Base-by-base conservation (phyloP, 495 filamentous ascomycete species). In the Neohortaea acidophila region DNA sequence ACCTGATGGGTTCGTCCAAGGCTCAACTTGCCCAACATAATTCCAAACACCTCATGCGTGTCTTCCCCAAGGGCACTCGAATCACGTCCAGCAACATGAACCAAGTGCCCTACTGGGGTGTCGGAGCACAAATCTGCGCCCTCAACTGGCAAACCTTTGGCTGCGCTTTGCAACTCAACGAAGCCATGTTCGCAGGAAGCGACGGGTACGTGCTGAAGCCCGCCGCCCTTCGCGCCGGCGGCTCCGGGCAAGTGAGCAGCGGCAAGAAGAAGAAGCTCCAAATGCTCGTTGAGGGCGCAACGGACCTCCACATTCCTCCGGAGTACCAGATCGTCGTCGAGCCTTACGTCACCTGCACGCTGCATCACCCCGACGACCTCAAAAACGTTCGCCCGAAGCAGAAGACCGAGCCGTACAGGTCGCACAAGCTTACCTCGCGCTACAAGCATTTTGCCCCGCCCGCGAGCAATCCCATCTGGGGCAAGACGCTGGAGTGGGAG, bases 111-210 rank as follows among this genome's bases (percentile, higher is more conserved):
- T 71, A 67, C 49, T 73, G 69, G 69, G 66, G 55, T 0, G 19
- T 70, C 17, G 69, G 68, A 2, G 65, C 66, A 0, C 69, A 73
- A 48, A 66, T 73, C 19, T 65, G 61, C 47, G 69, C 69, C 9
- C 56, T 72, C 37, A 72, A 72, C 47, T 73, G 68, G 68, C 68
- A 72, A 45, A 69, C 65, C 0, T 73, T 69, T 29, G 65, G 62
- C 19, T 61, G 58, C 0, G 55, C 59, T 37, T 64, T 67, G 59
- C 67, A 71, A 51, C 52, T 73, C 34, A 72, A 73, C 41, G 67
- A 71, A 38, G 69, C 69, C 0, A 51, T 73, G 5, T 72, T 73
- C 37, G 59, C 56, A 22, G 66, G 64, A 4, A 64, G 66, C 1
- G 61, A 58, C 12, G 69, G 69, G 18, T 73, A 66, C 39, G 69